Evolutionary conservation across 371 early-diverging fungal genomes (phyloP), one percentile per base, ranked within the genome.

Genomic region (Gilbertella persicaria): DNA sequence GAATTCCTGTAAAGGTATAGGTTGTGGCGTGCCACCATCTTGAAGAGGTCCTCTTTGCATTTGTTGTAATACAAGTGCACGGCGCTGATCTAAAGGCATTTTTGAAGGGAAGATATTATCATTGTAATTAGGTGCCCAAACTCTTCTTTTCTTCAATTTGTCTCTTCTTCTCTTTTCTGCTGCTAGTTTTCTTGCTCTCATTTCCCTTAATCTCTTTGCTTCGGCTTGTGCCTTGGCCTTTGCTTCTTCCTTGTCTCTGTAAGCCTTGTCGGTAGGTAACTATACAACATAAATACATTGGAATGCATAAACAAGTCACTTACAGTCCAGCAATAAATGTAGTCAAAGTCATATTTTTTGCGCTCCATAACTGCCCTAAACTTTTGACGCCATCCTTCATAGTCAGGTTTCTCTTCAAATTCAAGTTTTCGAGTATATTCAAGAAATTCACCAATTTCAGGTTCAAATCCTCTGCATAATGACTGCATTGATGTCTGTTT

Each of bases 321-420:
- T 33, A 33, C 33, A 33, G 33, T 33, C 33, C 33, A 33, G 13
- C 33, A 33, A 33, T 33, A 33, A 9, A 33, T 33, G 13, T 33
- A 33, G 13, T 33, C 33, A 10, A 33, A 33, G 2, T 33, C 33
- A 10, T 33, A 33, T 12, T 10, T 33, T 13, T 33, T 33, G 2
- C 13, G 8, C 2, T 33, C 33, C 33, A 33, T 33, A 8, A 33
- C 2, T 33, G 4, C 3, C 33, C 10, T 33, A 79, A 99, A 95
- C 9, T 98, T 71, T 51, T 92, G 88, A 53, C 90, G 88, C 41
- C 98, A 73, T 76, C 96, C 95, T 30, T 82, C 79, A 77, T 99
- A 99, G 62, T 98, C 95, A 14, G 99, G 99, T 71, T 89, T 90
- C 60, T 97, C 97, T 57, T 96, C 97, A 70, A 98, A 99, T 25